These are phyloP conservation scores for Trichoderma arundinaceum DNA, from an alignment of 2,329 filamentous ascomycete species.

Conservation along the genomic window DNA sequence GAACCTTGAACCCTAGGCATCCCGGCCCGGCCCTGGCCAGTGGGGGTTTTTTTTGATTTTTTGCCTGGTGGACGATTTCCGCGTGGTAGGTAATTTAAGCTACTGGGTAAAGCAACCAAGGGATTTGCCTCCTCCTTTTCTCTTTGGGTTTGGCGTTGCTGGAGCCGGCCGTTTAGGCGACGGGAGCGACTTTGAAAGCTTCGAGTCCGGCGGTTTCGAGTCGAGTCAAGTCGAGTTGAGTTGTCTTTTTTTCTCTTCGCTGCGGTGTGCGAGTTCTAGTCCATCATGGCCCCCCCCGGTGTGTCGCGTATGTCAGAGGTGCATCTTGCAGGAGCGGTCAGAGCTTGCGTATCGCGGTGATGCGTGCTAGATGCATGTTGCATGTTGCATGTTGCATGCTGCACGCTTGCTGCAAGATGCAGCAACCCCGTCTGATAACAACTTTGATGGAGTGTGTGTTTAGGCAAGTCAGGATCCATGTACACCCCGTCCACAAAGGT, in stretches of 20 bases:
- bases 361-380: slow-evolving; percentile 17
- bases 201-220: neutral
- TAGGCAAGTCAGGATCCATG: slow-evolving; percentile 28
- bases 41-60: neutral
- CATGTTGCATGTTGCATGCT: neutral
- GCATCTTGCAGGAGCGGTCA: slow-evolving; percentile 31
- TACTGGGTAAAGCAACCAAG: slow-evolving; percentile 16
- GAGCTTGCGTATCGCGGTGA: slow-evolving; percentile 16
- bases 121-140: neutral
- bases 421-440: slow-evolving; percentile 22
- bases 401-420: slow-evolving; percentile 25
- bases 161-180: slow-evolving; percentile 10
- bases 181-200: neutral
- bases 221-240: neutral
- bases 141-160: neutral
- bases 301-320: slow-evolving; percentile 23
- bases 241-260: neutral
- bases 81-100: slow-evolving; percentile 17
- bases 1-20: neutral
- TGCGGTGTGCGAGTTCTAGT: slow-evolving; percentile 13
- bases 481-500: neutral
- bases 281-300: neutral
- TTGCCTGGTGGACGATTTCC: neutral
- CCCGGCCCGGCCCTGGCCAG: slow-evolving; percentile 22
- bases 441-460: neutral